phyloP scores from a whole-genome alignment of 306 rosid species.

The Luffa aegyptiaca region DNA sequence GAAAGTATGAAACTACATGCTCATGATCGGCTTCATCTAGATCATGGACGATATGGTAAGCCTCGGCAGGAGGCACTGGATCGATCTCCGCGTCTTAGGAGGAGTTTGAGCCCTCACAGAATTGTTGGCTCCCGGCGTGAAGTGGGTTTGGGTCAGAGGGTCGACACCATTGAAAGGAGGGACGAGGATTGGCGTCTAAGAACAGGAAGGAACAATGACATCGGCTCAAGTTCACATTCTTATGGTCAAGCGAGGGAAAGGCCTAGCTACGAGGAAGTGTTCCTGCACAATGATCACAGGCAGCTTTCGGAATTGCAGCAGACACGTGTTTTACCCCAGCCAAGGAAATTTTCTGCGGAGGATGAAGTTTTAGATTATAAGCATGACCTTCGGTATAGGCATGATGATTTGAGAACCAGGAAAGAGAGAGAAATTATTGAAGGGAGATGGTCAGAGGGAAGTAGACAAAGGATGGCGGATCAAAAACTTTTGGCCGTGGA shows the following conservation, averaged over 20 bases:
- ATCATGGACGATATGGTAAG: slow-evolving; percentile 19
- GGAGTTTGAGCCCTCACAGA: slow-evolving; percentile 49
- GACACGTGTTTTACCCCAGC: slow-evolving; percentile 27
- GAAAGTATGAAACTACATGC: slow-evolving; percentile 27
- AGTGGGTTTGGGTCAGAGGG: slow-evolving; percentile 28
- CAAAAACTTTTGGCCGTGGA: slow-evolving; percentile 31
- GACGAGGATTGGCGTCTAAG: slow-evolving; percentile 42
- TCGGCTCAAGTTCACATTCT: slow-evolving; percentile 46
- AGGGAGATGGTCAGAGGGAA: slow-evolving; percentile 29
- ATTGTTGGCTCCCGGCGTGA: slow-evolving; percentile 32
- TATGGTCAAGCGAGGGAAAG: slow-evolving; percentile 31
- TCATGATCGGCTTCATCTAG: slow-evolving; percentile 27
- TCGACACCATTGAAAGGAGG: slow-evolving; percentile 37
- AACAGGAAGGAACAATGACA: slow-evolving; percentile 29
- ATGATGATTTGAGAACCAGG: slow-evolving; percentile 23
- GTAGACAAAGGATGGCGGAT: slow-evolving; percentile 25
- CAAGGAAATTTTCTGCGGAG: slow-evolving; percentile 22
- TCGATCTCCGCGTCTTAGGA: slow-evolving; percentile 23
- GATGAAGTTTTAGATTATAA: slow-evolving; percentile 24
- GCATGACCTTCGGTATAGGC: slow-evolving; percentile 20
- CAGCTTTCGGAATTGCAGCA: slow-evolving; percentile 30
- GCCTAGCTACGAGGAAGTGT: slow-evolving; percentile 27
- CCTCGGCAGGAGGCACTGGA: slow-evolving; percentile 25
- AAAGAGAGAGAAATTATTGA: slow-evolving; percentile 39
- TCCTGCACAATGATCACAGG: slow-evolving; percentile 31